These are phyloP conservation scores for Misopates orontium DNA, from an alignment of 257 asterid genomes.

Conservation along the genomic window DNA sequence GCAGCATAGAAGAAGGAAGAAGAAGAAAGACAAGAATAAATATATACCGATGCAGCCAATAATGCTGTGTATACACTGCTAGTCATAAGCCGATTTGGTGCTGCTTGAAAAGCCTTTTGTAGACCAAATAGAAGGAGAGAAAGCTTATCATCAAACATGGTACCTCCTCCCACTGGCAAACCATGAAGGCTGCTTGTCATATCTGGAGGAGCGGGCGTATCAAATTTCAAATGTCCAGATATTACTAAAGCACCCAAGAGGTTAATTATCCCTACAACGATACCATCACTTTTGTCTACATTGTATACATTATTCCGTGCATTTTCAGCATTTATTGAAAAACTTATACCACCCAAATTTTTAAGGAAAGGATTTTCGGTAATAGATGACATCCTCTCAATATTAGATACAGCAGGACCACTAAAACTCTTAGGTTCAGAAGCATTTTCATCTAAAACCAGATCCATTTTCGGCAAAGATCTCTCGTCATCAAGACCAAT, in stretches of 20 bases:
- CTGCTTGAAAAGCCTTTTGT: conserved; percentile 95
- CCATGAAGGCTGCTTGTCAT: conserved; percentile 69
- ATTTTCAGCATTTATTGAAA: conserved; percentile 87
- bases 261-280: conserved; percentile 75
- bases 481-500: conserved; percentile 36
- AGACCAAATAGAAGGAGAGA: conserved; percentile 94
- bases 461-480: conserved; percentile 43
- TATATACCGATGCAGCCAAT: conserved; percentile 87
- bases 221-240: conserved; percentile 86
- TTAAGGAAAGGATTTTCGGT: conserved; percentile 57
- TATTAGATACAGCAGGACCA: conserved; percentile 40
- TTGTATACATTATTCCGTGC: conserved; percentile 95
- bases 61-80: conserved; percentile 71
- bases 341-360: conserved; percentile 84
- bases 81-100: conserved; percentile 92
- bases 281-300: conserved; percentile 85
- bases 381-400: conserved; percentile 61
- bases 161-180: conserved; percentile 93
- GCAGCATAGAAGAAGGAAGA: conserved; percentile 11
- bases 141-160: conserved; percentile 98
- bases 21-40: conserved; percentile 21
- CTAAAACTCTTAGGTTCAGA: conserved; percentile 39
- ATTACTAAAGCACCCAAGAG: conserved; percentile 84
- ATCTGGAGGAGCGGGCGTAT: conserved; percentile 69
- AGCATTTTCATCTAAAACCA: conserved; percentile 44